These are phyloP conservation scores for Fusarium sp. DNA, from an alignment of 2,329 filamentous ascomycete genomes.

Conservation along the genomic window DNA sequence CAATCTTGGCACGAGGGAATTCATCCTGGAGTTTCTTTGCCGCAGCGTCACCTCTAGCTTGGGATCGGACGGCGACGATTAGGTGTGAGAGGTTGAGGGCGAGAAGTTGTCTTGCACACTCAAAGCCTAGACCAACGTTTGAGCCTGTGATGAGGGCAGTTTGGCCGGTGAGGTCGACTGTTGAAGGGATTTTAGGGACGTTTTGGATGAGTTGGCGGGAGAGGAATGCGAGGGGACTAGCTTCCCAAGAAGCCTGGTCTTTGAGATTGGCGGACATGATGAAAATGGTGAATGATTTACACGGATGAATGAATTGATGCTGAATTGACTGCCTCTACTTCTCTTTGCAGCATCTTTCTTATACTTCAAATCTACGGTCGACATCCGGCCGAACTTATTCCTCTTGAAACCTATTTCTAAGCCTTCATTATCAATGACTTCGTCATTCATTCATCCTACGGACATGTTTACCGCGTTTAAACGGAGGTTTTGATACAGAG, in stretches of 20 bases:
- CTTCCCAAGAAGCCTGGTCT: constrained; percentile 35
- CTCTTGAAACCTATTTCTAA: not conserved
- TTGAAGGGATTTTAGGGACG: constrained; percentile 37
- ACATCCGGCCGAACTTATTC: constrained; percentile 13
- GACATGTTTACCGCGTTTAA: not conserved
- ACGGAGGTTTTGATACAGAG: not conserved
- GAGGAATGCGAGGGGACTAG: constrained; percentile 36
- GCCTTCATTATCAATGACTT: not conserved
- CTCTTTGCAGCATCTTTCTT: not conserved
- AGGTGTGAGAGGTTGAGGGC: constrained; percentile 52
- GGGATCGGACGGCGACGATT: constrained; percentile 57
- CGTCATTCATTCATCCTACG: not conserved
- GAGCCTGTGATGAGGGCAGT: constrained; percentile 59
- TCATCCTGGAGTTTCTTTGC: constrained; percentile 27
- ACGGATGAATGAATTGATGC: not conserved
- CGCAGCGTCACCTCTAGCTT: constrained; percentile 54
- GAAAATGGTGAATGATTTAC: not conserved
- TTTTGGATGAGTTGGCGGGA: constrained; percentile 40
- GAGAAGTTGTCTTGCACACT: constrained; percentile 54
- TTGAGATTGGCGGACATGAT: constrained; percentile 37
- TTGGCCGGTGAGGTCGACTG: constrained; percentile 47
- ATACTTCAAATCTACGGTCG: constrained; percentile 23
- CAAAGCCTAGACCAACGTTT: constrained; percentile 59
- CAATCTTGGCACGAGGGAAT: constrained; percentile 50
- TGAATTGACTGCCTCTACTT: not conserved